A percentile compares a stretch with the other conserved stretches of the same genome.
These are phyloP conservation scores for Fragosphaeria purpurea DNA, from an alignment of 2,329 filamentous ascomycete species.

Conservation along the genomic window DNA sequence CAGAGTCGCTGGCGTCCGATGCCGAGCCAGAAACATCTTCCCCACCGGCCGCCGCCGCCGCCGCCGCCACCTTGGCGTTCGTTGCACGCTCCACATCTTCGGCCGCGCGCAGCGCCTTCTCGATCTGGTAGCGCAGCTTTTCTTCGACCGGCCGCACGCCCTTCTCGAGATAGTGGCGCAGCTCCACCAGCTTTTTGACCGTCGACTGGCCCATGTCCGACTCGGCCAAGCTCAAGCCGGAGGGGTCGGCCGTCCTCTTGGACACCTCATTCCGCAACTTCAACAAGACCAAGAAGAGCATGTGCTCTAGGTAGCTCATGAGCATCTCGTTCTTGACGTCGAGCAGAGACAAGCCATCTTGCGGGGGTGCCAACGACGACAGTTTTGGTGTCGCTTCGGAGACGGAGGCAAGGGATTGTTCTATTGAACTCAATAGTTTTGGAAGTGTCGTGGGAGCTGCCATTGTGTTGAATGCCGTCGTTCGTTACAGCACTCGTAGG, in stretches of 20 bases:
- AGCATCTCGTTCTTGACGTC: conserved; percentile 97
- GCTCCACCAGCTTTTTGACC: conserved; percentile 77
- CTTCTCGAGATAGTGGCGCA: conserved; percentile 87
- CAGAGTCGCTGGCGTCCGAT: conserved; percentile 13
- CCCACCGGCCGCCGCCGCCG: conserved; percentile 23
- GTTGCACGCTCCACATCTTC: conserved; percentile 55
- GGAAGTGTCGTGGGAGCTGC: conserved; percentile 19
- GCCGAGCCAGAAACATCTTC: conserved; percentile 10
- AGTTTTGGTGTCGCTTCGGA: conserved; percentile 57
- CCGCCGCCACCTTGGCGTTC: conserved; percentile 23
- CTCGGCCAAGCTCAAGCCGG: conserved; percentile 19
- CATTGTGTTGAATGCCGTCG: conserved; percentile 13
- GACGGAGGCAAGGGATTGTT: conserved; percentile 50
- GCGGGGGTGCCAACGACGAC: conserved; percentile 56
- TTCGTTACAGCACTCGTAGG: not conserved
- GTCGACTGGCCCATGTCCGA: conserved; percentile 52
- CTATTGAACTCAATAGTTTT: conserved; percentile 46
- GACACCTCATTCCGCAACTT: conserved; percentile 55
- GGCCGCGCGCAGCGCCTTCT: conserved; percentile 82
- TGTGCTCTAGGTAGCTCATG: conserved; percentile 87
- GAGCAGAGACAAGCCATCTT: conserved; percentile 85
- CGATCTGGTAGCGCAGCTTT: conserved; percentile 88
- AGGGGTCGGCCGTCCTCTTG: conserved; percentile 8
- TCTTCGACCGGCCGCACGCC: conserved; percentile 84
- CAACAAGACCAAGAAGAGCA: conserved; percentile 76